Base-by-base conservation (phyloP, 441 rosid species). In the Oxalis stricta region DNA sequence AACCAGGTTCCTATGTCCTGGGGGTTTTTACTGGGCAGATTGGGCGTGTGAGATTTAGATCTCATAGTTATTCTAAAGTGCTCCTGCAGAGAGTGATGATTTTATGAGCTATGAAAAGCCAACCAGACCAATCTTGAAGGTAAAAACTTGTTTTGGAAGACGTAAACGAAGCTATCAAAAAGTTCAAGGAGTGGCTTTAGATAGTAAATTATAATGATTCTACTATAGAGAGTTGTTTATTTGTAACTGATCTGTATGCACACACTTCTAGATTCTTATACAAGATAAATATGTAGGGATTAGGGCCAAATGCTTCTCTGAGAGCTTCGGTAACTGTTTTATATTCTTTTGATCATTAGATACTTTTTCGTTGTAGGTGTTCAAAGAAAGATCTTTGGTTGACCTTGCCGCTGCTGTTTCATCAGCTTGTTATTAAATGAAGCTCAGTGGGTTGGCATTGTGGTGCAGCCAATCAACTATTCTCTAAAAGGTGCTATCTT, bases 31-130 rank as follows among this genome's bases (percentile, higher is more conserved):
- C 94, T 11, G 99, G 99, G 44, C 97, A 78, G 62, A 87, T 92
- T 45, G 99, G 99, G 46, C 82, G 72, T 23, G 65, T 92, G 72
- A 84, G 80, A 63, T 77, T 92, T 58, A 76, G 99, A 64, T 92
- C 99, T 59, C 99, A 84, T 66, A 87, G 84, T 67, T 87, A 70
- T 74, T 92, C 99, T 19, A 92, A 80, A 69, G 76, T 62, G 97
- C 85, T 44, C 99, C 99, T 21, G 97, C 80, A 29, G 95, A 92
- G 52, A 82, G 58, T 64, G 99, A 87, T 69, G 97, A 92, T 74
- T 76, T 92, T 56, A 87, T 87, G 95, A 87, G 94, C 65, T 79
- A 79, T 64, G 99, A 87, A 70, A 92, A 79, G 59, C 97, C 97
- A 66, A 75, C 84, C 42, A 76, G 84, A 62, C 89, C 97, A 56